Conservation (phyloP, 352 stramenopile genomes). For the Phytophthora ohioensis region DNA sequence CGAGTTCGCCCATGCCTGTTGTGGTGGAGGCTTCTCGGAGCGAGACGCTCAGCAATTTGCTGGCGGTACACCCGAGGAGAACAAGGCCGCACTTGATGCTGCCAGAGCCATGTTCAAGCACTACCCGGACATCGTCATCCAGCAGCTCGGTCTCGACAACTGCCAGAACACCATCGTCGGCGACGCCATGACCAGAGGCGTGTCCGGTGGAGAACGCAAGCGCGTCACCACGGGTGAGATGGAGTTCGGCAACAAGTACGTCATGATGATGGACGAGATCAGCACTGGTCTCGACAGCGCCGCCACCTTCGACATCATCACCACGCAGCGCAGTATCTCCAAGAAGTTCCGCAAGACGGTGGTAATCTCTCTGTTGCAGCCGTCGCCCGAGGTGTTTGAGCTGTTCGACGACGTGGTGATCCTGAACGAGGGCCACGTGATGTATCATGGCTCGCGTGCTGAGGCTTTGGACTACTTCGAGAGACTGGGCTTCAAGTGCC, state of each 20-base stretch:
- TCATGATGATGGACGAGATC: slow-evolving; percentile 90
- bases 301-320: slow-evolving; percentile 72
- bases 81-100: slow-evolving; percentile 35
- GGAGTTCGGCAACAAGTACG: slow-evolving; percentile 84
- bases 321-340: slow-evolving; percentile 54
- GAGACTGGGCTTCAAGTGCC: slow-evolving; percentile 70
- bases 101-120: slow-evolving; percentile 42
- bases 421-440: slow-evolving; percentile 88
- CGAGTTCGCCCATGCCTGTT: slow-evolving; percentile 48
- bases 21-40: slow-evolving; percentile 13
- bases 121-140: slow-evolving; percentile 54
- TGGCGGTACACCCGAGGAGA: slow-evolving; percentile 40
- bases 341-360: slow-evolving; percentile 59
- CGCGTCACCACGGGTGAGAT: slow-evolving; percentile 82
- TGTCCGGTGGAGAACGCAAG: slow-evolving; percentile 81
- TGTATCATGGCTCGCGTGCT: slow-evolving; percentile 86
- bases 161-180: slow-evolving; percentile 77
- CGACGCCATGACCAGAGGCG: slow-evolving; percentile 66
- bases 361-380: slow-evolving; percentile 89
- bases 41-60: slow-evolving; percentile 10
- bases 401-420: slow-evolving; percentile 95
- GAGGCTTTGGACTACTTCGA: slow-evolving; percentile 83
- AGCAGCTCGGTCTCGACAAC: slow-evolving; percentile 58
- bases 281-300: slow-evolving; percentile 73
- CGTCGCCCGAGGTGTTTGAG: slow-evolving; percentile 91